These are phyloP conservation scores for Phytophthora brassicae DNA, from an alignment of 352 stramenopile genomes.

Conservation along the genomic window DNA sequence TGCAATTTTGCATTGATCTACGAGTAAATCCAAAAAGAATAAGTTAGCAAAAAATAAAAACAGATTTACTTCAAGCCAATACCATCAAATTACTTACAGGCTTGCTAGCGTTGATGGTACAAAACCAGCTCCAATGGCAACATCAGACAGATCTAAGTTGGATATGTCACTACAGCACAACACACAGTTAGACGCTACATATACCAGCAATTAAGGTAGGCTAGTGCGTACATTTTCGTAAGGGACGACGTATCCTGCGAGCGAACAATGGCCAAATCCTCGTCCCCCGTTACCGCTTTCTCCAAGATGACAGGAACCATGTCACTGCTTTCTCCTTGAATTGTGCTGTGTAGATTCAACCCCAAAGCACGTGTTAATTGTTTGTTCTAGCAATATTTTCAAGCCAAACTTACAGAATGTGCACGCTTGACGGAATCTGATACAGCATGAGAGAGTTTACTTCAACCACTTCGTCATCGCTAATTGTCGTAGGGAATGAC, in stretches of 20 bases:
- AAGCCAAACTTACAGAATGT: constrained; percentile 24
- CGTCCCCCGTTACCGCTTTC: constrained; percentile 21
- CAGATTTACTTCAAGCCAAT: background rate
- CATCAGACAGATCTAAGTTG: constrained; percentile 37
- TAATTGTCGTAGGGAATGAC: constrained; percentile 20
- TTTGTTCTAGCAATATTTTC: background rate
- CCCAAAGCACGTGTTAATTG: background rate
- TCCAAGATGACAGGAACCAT: constrained; percentile 29
- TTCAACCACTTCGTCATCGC: constrained; percentile 6
- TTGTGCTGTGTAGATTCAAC: constrained; percentile 20
- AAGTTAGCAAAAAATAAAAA: background rate
- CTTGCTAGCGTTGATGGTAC: constrained; percentile 34
- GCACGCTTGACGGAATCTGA: constrained; percentile 22
- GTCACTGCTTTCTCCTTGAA: constrained; percentile 23
- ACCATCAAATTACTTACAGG: constrained; percentile 22
- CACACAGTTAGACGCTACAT: too few relatives aligned
- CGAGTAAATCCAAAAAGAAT: background rate
- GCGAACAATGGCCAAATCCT: constrained; percentile 24
- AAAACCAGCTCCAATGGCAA: constrained; percentile 28
- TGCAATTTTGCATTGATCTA: constrained; percentile 34
- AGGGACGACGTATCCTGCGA: constrained; percentile 23
- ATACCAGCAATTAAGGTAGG: too few relatives aligned
- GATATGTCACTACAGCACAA: constrained; percentile 30
- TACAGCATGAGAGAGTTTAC: constrained; percentile 38
- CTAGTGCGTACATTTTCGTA: constrained; percentile 27